Evolutionary conservation across 83 land plant genomes (phyloP), one percentile per base, ranked within the genome.

Genomic region (Isoetes engelmannii): DNA sequence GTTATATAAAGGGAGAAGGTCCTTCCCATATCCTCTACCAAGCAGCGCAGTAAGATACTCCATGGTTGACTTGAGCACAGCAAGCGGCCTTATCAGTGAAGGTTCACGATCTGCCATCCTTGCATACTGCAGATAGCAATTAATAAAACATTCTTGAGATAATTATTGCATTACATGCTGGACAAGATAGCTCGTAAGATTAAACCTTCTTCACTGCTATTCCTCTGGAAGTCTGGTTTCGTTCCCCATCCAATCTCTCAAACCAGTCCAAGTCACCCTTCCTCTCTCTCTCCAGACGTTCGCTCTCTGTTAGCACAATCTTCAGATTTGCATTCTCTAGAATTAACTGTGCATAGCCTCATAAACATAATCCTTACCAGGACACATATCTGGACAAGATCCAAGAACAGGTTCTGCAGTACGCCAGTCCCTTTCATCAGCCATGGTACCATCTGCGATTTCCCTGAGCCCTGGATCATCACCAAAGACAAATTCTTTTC

Each of bases 231-330:
- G 92, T 93, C 67, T 86, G 84, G 75, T 93, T 90, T 78, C 92
- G 79, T 67, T 94, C 99, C 19, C 99, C 99, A 81, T 88, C 97
- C 67, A 88, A 57, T 4, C 97, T 83, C 62, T 94, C 99, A 78
- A 80, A 82, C 53, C 75, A 84, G 59, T 94, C 99, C 64, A 94
- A 85, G 69, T 94, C 97, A 21, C 97, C 99, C 77, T 94, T 94
- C 49, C 97, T 84, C 61, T 94, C 93, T 18, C 99, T 81, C 72
- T 94, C 99, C 41, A 78, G 85, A 68, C 90, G 83, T 69, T 94
- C 99, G 9, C 86, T 71, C 74, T 88, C 99, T 94, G 82, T 54
- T 66, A 64, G 48, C 28, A 67, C 49, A 43, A 10, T 8, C 12
- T 13, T 74, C 13, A 46, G 42, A 5, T 37, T 67, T 48, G 10